Percentiles rank a stretch among this genome's conserved stretches.
These are phyloP conservation scores for Blepharisma undulans DNA, from an alignment of 169 alveolate species.

Conservation along the genomic window DNA sequence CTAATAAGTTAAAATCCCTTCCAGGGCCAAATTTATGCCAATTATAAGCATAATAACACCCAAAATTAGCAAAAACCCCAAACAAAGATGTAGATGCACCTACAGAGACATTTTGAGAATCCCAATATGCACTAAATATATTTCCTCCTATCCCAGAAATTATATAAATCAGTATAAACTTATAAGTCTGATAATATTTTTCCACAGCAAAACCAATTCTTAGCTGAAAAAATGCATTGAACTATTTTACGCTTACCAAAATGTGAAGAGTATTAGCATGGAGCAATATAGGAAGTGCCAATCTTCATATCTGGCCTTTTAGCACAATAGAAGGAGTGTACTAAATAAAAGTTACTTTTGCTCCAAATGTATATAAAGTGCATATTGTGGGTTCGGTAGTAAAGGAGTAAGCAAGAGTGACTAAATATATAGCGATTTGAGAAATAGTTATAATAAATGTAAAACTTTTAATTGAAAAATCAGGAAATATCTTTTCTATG, in stretches of 20 bases:
- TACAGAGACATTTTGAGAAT: background rate
- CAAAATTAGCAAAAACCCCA: slow-evolving; percentile 26
- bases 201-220: slow-evolving; percentile 2
- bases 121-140: background rate
- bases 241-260: background rate
- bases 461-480: background rate
- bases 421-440: background rate
- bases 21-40: slow-evolving; percentile 29
- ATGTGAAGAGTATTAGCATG: background rate
- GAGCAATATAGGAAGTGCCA: slow-evolving; percentile 1
- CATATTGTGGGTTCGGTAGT: slow-evolving; percentile 36
- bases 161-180: background rate
- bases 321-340: slow-evolving; percentile 8
- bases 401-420: background rate
- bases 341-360: slow-evolving; percentile 28
- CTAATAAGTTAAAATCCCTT: background rate
- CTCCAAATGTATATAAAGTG: slow-evolving; percentile 45
- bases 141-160: slow-evolving; percentile 36
- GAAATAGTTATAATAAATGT: background rate
- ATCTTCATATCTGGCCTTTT: background rate
- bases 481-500: background rate
- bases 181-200: background rate
- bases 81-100: slow-evolving; percentile 35
- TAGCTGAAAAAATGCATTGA: slow-evolving; percentile 29
- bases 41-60: background rate